A percentile compares a stretch with the other conserved stretches of the same genome.
phyloP scores from a whole-genome alignment of 257 asterid species.

The Nicotiana sylvestris region DNA sequence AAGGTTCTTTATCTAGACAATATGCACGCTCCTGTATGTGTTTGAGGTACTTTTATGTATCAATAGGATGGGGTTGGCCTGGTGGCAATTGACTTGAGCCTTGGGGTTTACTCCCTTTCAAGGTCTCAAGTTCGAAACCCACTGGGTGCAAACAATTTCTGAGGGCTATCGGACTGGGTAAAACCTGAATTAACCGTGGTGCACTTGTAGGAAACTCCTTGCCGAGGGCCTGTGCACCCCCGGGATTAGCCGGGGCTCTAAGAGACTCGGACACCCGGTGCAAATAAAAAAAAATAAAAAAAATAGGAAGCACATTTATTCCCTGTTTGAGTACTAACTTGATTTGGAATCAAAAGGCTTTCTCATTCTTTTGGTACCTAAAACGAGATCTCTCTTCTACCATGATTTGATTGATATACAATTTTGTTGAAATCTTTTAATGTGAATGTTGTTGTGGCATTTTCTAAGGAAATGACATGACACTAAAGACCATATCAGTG shows the following conservation, averaged over 20 bases:
- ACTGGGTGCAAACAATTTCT: too few relatives aligned
- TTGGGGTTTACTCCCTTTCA: too few relatives aligned
- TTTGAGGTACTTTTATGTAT: not conserved
- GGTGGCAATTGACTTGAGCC: too few relatives aligned
- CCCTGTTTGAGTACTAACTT: not conserved
- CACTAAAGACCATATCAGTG: not conserved
- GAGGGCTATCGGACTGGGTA: too few relatives aligned
- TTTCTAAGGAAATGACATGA: not conserved
- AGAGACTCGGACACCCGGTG: too few relatives aligned
- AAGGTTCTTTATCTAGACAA: not conserved
- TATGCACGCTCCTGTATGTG: not conserved
- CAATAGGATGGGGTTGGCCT: not conserved
- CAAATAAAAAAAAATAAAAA: too few relatives aligned
- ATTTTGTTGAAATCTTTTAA: not conserved
- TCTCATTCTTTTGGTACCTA: not conserved
- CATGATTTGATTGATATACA: not conserved
- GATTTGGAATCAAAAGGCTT: not conserved
- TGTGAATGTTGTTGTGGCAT: not conserved
- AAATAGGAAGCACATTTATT: not conserved
- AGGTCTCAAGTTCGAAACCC: too few relatives aligned
- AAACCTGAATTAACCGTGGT: too few relatives aligned
- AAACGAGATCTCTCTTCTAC: not conserved
- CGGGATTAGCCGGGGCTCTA: too few relatives aligned
- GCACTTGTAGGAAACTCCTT: too few relatives aligned
- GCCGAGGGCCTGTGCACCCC: too few relatives aligned